These are phyloP conservation scores for Exserohilum turcica DNA, from an alignment of 2,329 filamentous ascomycete genomes.

Conservation along the genomic window DNA sequence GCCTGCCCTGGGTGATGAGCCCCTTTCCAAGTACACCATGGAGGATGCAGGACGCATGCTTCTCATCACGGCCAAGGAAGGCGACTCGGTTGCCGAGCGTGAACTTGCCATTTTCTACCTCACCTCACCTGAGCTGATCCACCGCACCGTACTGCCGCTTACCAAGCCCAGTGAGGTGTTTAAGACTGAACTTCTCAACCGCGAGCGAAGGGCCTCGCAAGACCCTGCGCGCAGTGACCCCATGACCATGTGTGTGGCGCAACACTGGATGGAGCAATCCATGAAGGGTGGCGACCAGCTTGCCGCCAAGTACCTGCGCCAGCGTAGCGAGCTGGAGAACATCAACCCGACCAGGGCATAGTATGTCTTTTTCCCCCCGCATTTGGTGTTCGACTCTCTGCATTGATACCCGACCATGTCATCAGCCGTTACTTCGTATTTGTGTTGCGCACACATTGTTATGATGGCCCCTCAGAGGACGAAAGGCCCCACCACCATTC, in stretches of 20 bases:
- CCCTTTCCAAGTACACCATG: slow-evolving; percentile 69
- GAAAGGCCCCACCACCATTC: background rate
- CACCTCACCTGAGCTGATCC: slow-evolving; percentile 83
- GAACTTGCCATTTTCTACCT: slow-evolving; percentile 94
- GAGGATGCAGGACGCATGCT: slow-evolving; percentile 86
- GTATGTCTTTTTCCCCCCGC: slow-evolving; percentile 17
- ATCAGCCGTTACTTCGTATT: slow-evolving; percentile 5
- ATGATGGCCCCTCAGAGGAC: slow-evolving; percentile 6
- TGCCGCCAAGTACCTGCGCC: slow-evolving; percentile 79
- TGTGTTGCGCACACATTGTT: slow-evolving; percentile 14
- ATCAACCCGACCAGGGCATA: slow-evolving; percentile 52
- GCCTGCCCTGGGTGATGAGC: slow-evolving; percentile 24
- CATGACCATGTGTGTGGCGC: slow-evolving; percentile 87
- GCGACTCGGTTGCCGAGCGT: slow-evolving; percentile 83
- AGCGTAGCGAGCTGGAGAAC: slow-evolving; percentile 67
- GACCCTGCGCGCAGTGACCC: slow-evolving; percentile 75
- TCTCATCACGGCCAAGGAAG: slow-evolving; percentile 92
- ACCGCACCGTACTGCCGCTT: slow-evolving; percentile 79
- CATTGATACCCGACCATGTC: slow-evolving; percentile 13
- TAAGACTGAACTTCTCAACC: slow-evolving; percentile 81
- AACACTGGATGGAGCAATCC: slow-evolving; percentile 96
- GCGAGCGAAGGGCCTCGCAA: slow-evolving; percentile 58
- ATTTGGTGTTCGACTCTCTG: slow-evolving; percentile 17
- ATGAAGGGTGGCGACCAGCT: slow-evolving; percentile 84
- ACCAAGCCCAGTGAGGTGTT: slow-evolving; percentile 87